phyloP scores from a whole-genome alignment of 306 rosid species.

The Boehmeria nivea region DNA sequence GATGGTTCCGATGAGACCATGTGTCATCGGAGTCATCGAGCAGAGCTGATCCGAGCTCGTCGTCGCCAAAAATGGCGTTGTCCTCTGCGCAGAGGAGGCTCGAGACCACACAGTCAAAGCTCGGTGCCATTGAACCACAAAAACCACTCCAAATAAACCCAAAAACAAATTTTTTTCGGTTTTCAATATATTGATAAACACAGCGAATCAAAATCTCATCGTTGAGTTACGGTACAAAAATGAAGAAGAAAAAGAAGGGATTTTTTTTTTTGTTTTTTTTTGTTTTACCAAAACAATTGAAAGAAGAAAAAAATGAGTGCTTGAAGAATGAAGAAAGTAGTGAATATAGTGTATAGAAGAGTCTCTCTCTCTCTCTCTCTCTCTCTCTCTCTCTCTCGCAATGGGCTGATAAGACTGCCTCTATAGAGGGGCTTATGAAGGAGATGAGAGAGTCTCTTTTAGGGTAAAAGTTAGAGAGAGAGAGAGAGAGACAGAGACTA shows the following conservation, averaged over 20 bases:
- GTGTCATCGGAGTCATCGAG: conserved; percentile 17
- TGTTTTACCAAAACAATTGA: conserved; percentile 5
- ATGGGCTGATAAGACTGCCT: conserved; percentile 43
- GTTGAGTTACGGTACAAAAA: neutral
- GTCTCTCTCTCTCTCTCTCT: conserved; percentile 14
- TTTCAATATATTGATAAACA: neutral
- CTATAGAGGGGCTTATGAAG: conserved; percentile 61
- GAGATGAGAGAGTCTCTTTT: conserved; percentile 49
- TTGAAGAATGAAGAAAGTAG: conserved; percentile 20
- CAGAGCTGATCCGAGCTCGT: conserved; percentile 27
- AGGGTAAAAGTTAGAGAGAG: conserved; percentile 42
- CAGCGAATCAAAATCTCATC: neutral
- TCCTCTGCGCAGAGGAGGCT: conserved; percentile 86
- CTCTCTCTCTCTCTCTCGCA: conserved; percentile 18
- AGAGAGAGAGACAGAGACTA: conserved; percentile 29
- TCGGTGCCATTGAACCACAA: conserved; percentile 71
- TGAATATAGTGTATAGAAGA: conserved; percentile 1
- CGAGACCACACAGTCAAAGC: conserved; percentile 57
- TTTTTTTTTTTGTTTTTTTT: too few species aligned
- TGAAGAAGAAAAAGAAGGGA: neutral
- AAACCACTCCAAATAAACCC: neutral
- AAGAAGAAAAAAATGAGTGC: neutral
- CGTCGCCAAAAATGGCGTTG: conserved; percentile 47
- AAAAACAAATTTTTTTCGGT: neutral
- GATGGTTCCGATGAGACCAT: conserved; percentile 28